phyloP scores from a whole-genome alignment of 352 stramenopile genomes.

The Phytophthora lateralis region DNA sequence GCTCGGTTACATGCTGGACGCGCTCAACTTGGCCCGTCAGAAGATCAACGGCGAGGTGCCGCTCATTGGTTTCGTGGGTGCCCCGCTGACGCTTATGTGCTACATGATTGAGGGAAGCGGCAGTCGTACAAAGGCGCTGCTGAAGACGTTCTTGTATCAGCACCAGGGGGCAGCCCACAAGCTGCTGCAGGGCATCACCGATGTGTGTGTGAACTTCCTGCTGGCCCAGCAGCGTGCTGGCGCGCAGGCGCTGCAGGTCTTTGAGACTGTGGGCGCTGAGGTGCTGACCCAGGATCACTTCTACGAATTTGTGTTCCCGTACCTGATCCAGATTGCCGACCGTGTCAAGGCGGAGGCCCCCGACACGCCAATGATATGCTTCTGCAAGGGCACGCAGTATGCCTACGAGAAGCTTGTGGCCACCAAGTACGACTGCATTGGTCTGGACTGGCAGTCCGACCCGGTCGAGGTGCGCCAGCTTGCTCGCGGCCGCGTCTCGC shows the following conservation, averaged over 20 bases:
- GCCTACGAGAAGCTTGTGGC: conserved; percentile 68
- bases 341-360: conserved; percentile 76
- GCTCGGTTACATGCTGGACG: conserved; percentile 95
- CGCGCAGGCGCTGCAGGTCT: conserved; percentile 96
- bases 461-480: conserved; percentile 84
- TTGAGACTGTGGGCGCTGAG: conserved; percentile 96
- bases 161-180: conserved; percentile 91
- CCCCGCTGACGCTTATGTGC: conserved; percentile 96
- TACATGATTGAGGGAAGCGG: conserved; percentile 99
- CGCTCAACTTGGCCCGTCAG: conserved; percentile 93
- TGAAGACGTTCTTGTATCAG: conserved; percentile 95
- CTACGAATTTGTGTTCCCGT: conserved; percentile 95
- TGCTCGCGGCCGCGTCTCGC: conserved; percentile 67
- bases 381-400: conserved; percentile 88
- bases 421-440: conserved; percentile 95
- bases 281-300: conserved; percentile 95
- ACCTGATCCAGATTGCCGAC: conserved; percentile 82
- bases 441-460: conserved; percentile 94
- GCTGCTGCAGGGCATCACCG: conserved; percentile 94
- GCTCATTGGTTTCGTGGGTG: conserved; percentile 98
- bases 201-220: conserved; percentile 97
- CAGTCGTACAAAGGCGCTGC: conserved; percentile 94
- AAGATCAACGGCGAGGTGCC: conserved; percentile 92
- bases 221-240: conserved; percentile 93
- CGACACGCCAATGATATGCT: conserved; percentile 78